Evolutionary conservation across 2,329 filamentous ascomycete species (phyloP).

Genomic region (Colletotrichum noveboracense): DNA sequence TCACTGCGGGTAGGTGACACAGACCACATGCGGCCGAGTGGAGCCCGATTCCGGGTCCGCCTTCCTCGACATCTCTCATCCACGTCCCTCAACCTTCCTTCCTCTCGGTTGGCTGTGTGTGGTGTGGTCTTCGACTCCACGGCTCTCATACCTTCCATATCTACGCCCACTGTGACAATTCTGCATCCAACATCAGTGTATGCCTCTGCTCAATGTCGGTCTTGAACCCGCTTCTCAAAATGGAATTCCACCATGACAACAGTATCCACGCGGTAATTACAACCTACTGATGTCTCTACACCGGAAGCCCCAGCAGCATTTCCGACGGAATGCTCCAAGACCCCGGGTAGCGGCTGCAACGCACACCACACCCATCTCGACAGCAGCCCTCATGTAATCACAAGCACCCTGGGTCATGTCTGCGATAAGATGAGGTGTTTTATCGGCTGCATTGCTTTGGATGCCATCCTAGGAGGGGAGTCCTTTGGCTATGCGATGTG

Average conservation of each 20-base stretch:
- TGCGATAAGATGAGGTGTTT: background rate
- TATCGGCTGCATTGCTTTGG: background rate
- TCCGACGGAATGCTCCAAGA: background rate
- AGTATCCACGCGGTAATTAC: too few relatives aligned
- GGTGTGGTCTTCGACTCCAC: background rate
- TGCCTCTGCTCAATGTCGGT: background rate
- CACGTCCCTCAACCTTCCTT: background rate
- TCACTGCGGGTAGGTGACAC: background rate
- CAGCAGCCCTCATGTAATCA: background rate
- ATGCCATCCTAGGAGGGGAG: background rate
- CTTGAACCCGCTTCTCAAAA: background rate
- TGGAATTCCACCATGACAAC: background rate
- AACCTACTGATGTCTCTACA: too few relatives aligned
- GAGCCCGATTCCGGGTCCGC: background rate
- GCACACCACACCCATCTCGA: background rate
- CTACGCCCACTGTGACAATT: background rate
- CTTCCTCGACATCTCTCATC: background rate
- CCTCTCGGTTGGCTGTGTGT: background rate
- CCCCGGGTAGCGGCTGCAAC: background rate
- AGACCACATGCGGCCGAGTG: background rate
- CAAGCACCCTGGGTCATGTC: background rate
- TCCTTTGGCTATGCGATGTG: background rate
- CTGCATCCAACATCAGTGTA: background rate
- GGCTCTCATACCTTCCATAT: background rate
- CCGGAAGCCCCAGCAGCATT: too few relatives aligned